Evolutionary conservation across 176 grass and related monocot genomes (phyloP), one percentile per base, ranked within the genome.

Genomic region (Oryza australiensis): DNA sequence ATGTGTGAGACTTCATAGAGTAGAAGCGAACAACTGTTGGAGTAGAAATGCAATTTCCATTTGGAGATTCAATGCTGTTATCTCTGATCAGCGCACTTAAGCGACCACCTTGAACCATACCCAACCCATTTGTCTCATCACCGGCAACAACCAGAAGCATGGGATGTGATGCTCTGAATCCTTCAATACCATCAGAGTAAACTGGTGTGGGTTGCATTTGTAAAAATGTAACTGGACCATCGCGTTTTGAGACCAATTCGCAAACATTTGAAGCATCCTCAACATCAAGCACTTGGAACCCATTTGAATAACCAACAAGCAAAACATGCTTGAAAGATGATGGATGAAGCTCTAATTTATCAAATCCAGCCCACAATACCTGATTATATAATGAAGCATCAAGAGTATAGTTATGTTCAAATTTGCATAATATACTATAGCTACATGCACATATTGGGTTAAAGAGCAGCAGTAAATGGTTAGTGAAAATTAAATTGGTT

Each of bases 241-340:
- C 93, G 67, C 89, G 97, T 85, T 94, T 99, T 3, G 97, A 99
- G 81, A 99, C 97, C 79, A 99, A 82, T 78, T 99, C 97, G 0
- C 97, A 94, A 24, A 99, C 97, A 92, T 95, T 96, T 33, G 97
- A 81, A 59, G 93, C 89, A 90, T 99, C 93, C 66, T 99, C 93
- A 30, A 99, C 97, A 90, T 99, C 97, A 75, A 99, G 91, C 43
- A 99, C 93, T 96, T 99, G 97, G 87, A 99, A 99, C 43, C 97
- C 97, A 85, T 96, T 99, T 20, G 97, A 88, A 69, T 99, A 99
- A 53, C 97, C 93, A 75, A 99, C 82, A 5, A 99, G 89, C 89
- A 99, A 83, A 73, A 99, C 93, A 67, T 90, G 86, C 89, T 99
- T 99, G 87, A 96, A 99, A 20, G 82, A 90, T 70, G 93, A 99